Percentiles rank a stretch among this genome's conserved stretches.
These are phyloP conservation scores for Suillus brevipes DNA, from an alignment of 768 basidiomycete genomes.

Conservation along the genomic window DNA sequence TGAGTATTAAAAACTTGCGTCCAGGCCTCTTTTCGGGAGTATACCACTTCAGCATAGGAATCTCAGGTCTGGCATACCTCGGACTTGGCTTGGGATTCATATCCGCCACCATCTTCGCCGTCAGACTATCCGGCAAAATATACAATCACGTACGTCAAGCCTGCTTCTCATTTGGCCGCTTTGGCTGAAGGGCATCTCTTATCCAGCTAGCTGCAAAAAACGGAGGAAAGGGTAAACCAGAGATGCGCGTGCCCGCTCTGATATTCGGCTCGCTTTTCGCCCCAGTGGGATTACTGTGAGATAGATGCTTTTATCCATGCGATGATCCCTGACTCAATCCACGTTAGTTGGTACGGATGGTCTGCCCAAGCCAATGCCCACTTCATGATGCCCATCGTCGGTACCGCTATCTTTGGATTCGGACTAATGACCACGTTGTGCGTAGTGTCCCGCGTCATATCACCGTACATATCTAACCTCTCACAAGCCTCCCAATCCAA, in stretches of 20 bases:
- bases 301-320: background rate
- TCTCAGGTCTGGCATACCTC: conserved; percentile 52
- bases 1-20: conserved; percentile 8
- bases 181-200: too few relatives aligned
- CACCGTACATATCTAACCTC: conserved; percentile 1
- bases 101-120: conserved; percentile 47
- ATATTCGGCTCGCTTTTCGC: too few relatives aligned
- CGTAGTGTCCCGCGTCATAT: conserved; percentile 32
- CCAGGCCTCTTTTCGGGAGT: conserved; percentile 45
- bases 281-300: too few relatives aligned
- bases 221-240: too few relatives aligned
- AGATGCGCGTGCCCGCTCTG: too few relatives aligned
- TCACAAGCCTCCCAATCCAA: conserved; percentile 54
- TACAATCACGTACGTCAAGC: conserved; percentile 46
- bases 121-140: conserved; percentile 44
- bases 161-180: background rate
- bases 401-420: conserved; percentile 60
- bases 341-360: conserved; percentile 76
- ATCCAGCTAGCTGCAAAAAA: too few relatives aligned
- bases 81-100: conserved; percentile 60
- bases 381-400: conserved; percentile 77
- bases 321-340: background rate
- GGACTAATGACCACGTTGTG: conserved; percentile 63
- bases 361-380: conserved; percentile 66
- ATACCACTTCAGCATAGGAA: conserved; percentile 53